phyloP scores from a whole-genome alignment of 768 basidiomycete species.

The Candolleomyces eurysporus region DNA sequence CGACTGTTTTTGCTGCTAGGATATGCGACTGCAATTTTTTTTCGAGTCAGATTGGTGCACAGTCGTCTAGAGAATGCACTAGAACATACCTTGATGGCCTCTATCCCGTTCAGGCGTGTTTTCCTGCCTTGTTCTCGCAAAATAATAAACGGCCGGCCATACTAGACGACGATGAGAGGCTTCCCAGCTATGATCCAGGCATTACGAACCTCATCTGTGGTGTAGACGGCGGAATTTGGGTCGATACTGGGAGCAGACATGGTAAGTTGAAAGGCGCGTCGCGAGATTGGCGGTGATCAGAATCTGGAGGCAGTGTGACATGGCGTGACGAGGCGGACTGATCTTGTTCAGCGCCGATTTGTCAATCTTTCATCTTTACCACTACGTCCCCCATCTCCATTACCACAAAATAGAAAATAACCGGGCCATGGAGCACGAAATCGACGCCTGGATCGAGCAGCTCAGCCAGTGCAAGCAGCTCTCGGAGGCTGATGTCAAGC shows the following conservation, averaged over 20 bases:
- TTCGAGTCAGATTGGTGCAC: slow-evolving; percentile 2
- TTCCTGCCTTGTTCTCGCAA: slow-evolving; percentile 91
- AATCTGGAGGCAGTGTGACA: slow-evolving; percentile 21
- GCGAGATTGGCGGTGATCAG: slow-evolving; percentile 15
- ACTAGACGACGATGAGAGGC: slow-evolving; percentile 44
- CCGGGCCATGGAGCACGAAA: slow-evolving; percentile 63
- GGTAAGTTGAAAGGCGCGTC: slow-evolving; percentile 25
- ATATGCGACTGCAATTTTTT: slow-evolving; percentile 72
- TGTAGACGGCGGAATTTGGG: slow-evolving; percentile 69
- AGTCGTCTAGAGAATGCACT: slow-evolving; percentile 6
- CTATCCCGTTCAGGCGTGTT: slow-evolving; percentile 86
- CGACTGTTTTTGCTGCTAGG: slow-evolving; percentile 89
- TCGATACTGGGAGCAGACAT: slow-evolving; percentile 33
- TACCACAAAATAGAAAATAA: slow-evolving; percentile 26
- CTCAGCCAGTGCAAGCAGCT: slow-evolving; percentile 97
- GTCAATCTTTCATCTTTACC: slow-evolving; percentile 21
- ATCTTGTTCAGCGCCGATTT: slow-evolving; percentile 16
- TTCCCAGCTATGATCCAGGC: background rate
- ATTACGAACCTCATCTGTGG: slow-evolving; percentile 74
- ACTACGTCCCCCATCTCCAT: slow-evolving; percentile 27
- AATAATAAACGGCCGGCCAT: slow-evolving; percentile 97
- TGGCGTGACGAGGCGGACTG: slow-evolving; percentile 17
- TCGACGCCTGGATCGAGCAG: slow-evolving; percentile 96
- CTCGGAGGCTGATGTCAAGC: slow-evolving; percentile 92
- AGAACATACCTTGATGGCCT: slow-evolving; percentile 84